Percentiles rank a stretch among this genome's conserved stretches.
phyloP scores from a whole-genome alignment of 2,329 filamentous ascomycete species.

The Arthrinium phaeospermum region DNA sequence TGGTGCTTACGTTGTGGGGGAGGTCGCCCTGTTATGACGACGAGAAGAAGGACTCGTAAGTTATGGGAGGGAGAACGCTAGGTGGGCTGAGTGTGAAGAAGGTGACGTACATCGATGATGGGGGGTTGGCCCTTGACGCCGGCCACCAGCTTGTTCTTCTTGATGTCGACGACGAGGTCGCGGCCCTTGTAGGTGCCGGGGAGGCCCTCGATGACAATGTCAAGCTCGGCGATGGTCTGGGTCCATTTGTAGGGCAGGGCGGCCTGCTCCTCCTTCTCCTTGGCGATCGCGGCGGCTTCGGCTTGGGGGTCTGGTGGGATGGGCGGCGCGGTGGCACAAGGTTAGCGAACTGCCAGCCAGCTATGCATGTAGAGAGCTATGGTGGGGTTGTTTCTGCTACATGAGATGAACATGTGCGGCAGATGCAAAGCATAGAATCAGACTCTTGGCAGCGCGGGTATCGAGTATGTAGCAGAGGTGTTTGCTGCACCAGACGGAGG shows the following conservation, averaged over 20 bases:
- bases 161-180: conserved; percentile 84
- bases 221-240: conserved; percentile 88
- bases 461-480: background rate
- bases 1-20: conserved; percentile 76
- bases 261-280: conserved; percentile 86
- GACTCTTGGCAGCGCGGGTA: background rate
- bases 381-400: background rate
- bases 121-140: conserved; percentile 88
- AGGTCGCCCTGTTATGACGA: conserved; percentile 72
- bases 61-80: background rate
- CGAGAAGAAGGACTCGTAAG: conserved; percentile 18
- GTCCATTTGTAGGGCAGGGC: conserved; percentile 96
- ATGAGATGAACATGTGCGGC: background rate
- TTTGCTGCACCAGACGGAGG: background rate
- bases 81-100: background rate
- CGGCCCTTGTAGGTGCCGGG: conserved; percentile 83
- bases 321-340: background rate
- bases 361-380: conserved; percentile 1
- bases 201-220: conserved; percentile 73
- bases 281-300: conserved; percentile 64
- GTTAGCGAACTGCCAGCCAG: background rate
- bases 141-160: conserved; percentile 77
- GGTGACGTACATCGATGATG: conserved; percentile 71
- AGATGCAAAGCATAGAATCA: background rate
- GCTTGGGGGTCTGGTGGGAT: conserved; percentile 57